Evolutionary conservation across 2,329 filamentous ascomycete species (phyloP).

Genomic region (Diplodia seriata): DNA sequence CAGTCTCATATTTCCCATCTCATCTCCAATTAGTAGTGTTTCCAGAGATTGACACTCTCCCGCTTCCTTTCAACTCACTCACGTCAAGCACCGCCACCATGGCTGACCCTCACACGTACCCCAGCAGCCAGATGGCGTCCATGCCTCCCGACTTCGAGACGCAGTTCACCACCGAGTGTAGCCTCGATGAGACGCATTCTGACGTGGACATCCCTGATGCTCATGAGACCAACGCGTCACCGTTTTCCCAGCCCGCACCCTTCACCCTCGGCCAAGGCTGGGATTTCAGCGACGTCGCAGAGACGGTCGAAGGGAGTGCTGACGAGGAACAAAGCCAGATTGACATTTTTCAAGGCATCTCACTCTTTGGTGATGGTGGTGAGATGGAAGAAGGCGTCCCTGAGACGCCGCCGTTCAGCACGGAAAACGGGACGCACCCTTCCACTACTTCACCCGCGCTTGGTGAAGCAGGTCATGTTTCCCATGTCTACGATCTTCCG

Average conservation of each 20-base stretch:
- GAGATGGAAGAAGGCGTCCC: not conserved
- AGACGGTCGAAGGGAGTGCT: not conserved
- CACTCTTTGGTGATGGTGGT: not conserved
- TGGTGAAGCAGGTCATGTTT: not conserved
- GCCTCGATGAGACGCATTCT: not conserved
- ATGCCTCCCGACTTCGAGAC: conserved; percentile 4
- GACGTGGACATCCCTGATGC: not conserved
- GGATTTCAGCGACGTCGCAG: not conserved
- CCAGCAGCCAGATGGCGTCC: conserved; percentile 17
- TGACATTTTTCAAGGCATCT: conserved; percentile 1
- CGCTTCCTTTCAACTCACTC: not conserved
- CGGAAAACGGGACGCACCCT: not conserved
- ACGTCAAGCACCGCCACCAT: not conserved
- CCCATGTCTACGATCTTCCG: not conserved
- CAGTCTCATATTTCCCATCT: no score
- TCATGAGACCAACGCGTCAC: not conserved
- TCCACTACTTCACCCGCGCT: not conserved
- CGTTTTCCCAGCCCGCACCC: not conserved
- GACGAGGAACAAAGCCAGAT: not conserved
- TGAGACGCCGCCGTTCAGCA: not conserved
- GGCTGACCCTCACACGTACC: not conserved
- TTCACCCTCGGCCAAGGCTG: not conserved
- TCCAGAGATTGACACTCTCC: no score
- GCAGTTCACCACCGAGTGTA: not conserved
- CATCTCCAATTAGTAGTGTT: no score